phyloP scores from a whole-genome alignment of 352 stramenopile genomes.

The Phytophthora pisi region DNA sequence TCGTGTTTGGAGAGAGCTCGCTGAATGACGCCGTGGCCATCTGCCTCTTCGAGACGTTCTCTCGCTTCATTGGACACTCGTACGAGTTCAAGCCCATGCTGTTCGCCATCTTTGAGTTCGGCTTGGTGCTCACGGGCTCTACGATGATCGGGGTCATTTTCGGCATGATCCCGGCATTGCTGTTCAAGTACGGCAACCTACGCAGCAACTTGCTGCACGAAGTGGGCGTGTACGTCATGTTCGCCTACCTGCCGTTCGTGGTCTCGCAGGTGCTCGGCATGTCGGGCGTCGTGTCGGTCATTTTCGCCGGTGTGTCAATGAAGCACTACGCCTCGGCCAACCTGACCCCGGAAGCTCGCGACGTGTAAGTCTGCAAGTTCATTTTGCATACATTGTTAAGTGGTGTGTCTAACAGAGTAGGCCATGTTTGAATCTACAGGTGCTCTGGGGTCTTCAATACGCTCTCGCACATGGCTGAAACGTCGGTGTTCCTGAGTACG shows the following conservation, averaged over 20 bases:
- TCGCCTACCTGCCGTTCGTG: constrained; percentile 84
- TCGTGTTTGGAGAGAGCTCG: constrained; percentile 95
- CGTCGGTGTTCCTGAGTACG: constrained; percentile 92
- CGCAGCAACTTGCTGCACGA: constrained; percentile 88
- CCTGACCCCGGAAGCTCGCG: constrained; percentile 75
- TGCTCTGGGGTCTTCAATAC: constrained; percentile 91
- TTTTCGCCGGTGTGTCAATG: constrained; percentile 93
- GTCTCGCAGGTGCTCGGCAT: constrained; percentile 76
- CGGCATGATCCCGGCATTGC: constrained; percentile 80
- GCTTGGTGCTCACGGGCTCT: constrained; percentile 88
- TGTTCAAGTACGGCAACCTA: constrained; percentile 93
- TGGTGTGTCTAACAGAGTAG: constrained; percentile 1
- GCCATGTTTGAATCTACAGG: constrained; percentile 31
- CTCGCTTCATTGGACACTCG: constrained; percentile 91
- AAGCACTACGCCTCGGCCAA: constrained; percentile 92
- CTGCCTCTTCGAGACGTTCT: constrained; percentile 93
- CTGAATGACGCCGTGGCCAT: constrained; percentile 95
- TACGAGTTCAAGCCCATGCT: constrained; percentile 81
- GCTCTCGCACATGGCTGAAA: constrained; percentile 92
- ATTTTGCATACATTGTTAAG: background rate
- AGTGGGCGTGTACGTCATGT: constrained; percentile 89
- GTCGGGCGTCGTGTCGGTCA: constrained; percentile 93
- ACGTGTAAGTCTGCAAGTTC: constrained; percentile 58
- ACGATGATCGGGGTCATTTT: constrained; percentile 88
- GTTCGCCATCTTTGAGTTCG: constrained; percentile 89